Evolutionary conservation across 2,329 filamentous ascomycete species (phyloP).

Genomic region (Helicocarpus griseus): DNA sequence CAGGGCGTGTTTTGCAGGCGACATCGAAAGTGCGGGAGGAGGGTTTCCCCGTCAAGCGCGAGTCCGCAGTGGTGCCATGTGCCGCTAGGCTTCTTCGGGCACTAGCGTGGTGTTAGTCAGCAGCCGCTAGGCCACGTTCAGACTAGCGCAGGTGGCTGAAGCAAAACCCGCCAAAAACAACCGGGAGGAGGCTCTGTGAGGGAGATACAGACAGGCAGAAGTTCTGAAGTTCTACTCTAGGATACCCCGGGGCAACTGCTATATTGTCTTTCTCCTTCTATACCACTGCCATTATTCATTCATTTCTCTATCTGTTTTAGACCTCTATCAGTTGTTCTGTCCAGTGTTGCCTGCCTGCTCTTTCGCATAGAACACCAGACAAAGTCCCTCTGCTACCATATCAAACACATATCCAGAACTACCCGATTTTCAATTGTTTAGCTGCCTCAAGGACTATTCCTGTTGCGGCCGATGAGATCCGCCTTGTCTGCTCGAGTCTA

Average conservation of each 20-base stretch:
- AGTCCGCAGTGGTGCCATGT: not conserved
- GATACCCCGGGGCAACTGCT: too few species aligned
- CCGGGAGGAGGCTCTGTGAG: conserved; percentile 1
- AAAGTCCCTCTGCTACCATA: not conserved
- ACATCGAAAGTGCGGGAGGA: not conserved
- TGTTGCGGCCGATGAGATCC: not conserved
- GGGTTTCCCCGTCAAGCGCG: too few species aligned
- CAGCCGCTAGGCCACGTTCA: not conserved
- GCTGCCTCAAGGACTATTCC: not conserved
- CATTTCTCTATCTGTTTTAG: too few species aligned
- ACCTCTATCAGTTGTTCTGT: too few species aligned
- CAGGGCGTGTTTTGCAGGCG: not conserved
- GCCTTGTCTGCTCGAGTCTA: not conserved
- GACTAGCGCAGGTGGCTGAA: conserved; percentile 5
- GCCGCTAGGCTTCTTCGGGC: conserved; percentile 3
- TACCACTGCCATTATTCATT: too few species aligned
- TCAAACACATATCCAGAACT: not conserved
- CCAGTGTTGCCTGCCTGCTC: too few species aligned
- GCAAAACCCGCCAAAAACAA: conserved; percentile 4
- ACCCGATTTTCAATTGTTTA: not conserved
- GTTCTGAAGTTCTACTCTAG: not conserved
- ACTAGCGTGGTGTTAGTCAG: not conserved
- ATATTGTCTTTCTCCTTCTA: too few species aligned
- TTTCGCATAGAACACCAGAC: not conserved
- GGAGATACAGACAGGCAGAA: not conserved